Evolutionary conservation across 148 eudicot genomes (phyloP).

Genomic region (Chenopodium formosanum): DNA sequence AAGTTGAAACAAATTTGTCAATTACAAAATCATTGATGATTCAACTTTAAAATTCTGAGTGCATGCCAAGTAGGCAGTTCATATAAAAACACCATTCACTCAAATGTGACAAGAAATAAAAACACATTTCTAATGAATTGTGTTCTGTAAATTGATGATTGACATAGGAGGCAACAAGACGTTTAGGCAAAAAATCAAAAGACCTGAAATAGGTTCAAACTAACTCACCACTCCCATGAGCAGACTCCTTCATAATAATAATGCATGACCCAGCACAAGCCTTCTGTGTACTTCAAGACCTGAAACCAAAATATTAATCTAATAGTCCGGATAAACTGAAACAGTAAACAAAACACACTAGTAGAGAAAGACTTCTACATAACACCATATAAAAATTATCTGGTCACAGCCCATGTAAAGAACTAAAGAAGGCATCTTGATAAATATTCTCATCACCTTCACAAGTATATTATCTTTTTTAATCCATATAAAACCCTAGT

Average conservation of each 20-base stretch:
- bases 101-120: not conserved
- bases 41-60: not conserved
- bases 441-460: not conserved
- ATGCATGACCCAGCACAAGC: constrained; percentile 97
- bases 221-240: constrained; percentile 87
- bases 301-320: constrained; percentile 28
- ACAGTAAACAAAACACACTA: not conserved
- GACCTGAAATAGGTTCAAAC: not conserved
- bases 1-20: not conserved
- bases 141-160: not conserved
- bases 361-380: not conserved
- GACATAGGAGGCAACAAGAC: not conserved
- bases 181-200: not conserved
- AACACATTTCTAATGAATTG: not conserved
- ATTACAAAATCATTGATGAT: not conserved
- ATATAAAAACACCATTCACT: not conserved
- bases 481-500: not conserved
- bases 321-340: constrained; percentile 1
- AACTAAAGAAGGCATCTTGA: not conserved
- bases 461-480: not conserved
- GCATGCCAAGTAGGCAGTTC: not conserved
- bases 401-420: not conserved
- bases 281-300: constrained; percentile 85
- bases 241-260: constrained; percentile 99
- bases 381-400: not conserved